Conservation (phyloP, 1,139 yeast species). For the Yamadazyma spencermartinsiae region DNA sequence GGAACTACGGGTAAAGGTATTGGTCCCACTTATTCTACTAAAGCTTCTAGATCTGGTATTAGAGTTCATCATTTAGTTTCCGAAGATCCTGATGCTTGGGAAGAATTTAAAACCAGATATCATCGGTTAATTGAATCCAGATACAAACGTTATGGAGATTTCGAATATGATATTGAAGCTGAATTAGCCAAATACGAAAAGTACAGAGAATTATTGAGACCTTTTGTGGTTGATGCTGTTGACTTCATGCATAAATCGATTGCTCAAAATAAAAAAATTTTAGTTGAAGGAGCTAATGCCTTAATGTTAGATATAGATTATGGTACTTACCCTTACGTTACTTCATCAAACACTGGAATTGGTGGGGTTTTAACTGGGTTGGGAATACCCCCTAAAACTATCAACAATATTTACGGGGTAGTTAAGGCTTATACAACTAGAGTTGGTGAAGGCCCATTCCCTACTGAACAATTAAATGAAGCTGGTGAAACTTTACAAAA, state of each 20-base stretch:
- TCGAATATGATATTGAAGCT: conserved; percentile 80
- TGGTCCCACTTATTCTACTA: conserved; percentile 97
- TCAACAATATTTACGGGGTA: conserved; percentile 86
- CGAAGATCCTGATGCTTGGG: conserved; percentile 91
- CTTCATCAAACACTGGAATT: conserved; percentile 92
- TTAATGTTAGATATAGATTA: conserved; percentile 96
- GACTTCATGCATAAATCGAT: conserved; percentile 87
- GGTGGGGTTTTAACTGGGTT: conserved; percentile 98
- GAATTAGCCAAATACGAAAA: conserved; percentile 77
- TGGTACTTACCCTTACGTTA: conserved; percentile 97
- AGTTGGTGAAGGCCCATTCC: conserved; percentile 99
- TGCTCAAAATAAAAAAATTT: conserved; percentile 73
- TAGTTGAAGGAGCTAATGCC: conserved; percentile 98
- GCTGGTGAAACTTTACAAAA: conserved; percentile 85
- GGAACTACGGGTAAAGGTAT: conserved; percentile 99
- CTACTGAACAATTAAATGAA: conserved; percentile 90
- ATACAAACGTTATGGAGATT: conserved; percentile 87
- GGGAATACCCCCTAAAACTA: conserved; percentile 86
- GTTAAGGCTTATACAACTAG: conserved; percentile 98
- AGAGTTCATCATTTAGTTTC: conserved; percentile 95
- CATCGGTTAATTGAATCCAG: conserved; percentile 77
- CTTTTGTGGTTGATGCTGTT: conserved; percentile 92
- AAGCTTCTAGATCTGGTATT: conserved; percentile 94
- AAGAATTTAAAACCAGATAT: conserved; percentile 78
- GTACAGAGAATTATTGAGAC: conserved; percentile 73